A percentile compares a stretch with the other conserved stretches of the same genome.
phyloP scores from a whole-genome alignment of 1,284 basidiomycete species.

The Chiua sp. region DNA sequence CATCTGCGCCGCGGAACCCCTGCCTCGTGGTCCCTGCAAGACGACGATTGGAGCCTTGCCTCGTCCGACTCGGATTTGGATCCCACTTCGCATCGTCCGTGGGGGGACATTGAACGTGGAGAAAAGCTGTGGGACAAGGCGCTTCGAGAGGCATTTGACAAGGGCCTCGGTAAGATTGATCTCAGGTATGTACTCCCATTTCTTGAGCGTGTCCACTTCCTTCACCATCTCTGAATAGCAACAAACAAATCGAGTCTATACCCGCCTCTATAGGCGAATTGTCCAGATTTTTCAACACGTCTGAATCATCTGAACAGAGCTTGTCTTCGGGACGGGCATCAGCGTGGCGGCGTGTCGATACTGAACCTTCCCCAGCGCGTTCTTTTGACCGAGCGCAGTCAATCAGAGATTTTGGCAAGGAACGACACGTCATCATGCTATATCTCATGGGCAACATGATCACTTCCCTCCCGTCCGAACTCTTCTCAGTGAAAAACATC shows the following conservation, averaged over 20 bases:
- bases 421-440: slow-evolving; percentile 38
- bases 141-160: slow-evolving; percentile 31
- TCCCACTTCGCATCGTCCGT: slow-evolving; percentile 22
- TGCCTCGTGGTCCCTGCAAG: slow-evolving; percentile 31
- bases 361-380: slow-evolving; percentile 29
- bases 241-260: slow-evolving; percentile 29
- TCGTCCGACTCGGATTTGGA: slow-evolving; percentile 9
- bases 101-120: slow-evolving; percentile 29
- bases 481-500: slow-evolving; percentile 34
- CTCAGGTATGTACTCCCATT: slow-evolving; percentile 32
- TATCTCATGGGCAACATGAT: slow-evolving; percentile 37
- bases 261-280: slow-evolving; percentile 34
- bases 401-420: slow-evolving; percentile 38
- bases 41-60: slow-evolving; percentile 16
- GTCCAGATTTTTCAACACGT: slow-evolving; percentile 31
- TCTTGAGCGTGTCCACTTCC: background rate
- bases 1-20: slow-evolving; percentile 9
- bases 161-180: slow-evolving; percentile 37
- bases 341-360: slow-evolving; percentile 24
- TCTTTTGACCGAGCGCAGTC: slow-evolving; percentile 38
- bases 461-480: slow-evolving; percentile 29
- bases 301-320: slow-evolving; percentile 36
- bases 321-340: slow-evolving; percentile 20
- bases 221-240: slow-evolving; percentile 23
- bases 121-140: slow-evolving; percentile 37